phyloP scores from a whole-genome alignment of 495 filamentous ascomycete genomes.

The Aspergillus saccharolyticus region DNA sequence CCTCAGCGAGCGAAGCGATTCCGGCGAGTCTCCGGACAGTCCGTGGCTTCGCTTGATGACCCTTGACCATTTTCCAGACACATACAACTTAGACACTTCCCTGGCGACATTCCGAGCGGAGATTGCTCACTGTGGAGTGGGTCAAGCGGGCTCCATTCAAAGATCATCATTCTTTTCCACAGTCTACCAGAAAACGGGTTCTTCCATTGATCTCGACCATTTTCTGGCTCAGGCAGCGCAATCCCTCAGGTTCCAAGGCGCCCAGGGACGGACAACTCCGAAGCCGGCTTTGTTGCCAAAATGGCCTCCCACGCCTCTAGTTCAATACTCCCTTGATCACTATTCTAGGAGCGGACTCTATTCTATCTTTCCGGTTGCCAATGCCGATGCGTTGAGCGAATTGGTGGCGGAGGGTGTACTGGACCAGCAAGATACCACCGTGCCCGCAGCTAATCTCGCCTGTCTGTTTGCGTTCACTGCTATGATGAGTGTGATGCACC shows the following conservation, averaged over 20 bases:
- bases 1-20: background rate
- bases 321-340: conserved; percentile 20
- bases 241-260: conserved; percentile 9
- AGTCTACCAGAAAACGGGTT: conserved; percentile 17
- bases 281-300: conserved; percentile 8
- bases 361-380: conserved; percentile 24
- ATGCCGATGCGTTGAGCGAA: conserved; percentile 10
- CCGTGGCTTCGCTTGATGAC: background rate
- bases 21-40: background rate
- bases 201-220: conserved; percentile 20
- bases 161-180: conserved; percentile 18
- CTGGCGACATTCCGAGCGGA: conserved; percentile 21
- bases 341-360: conserved; percentile 21
- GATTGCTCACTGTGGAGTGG: conserved; percentile 22
- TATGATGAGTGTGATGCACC: conserved; percentile 23
- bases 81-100: conserved; percentile 19
- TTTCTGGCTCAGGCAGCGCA: conserved; percentile 15
- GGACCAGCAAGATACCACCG: background rate
- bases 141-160: conserved; percentile 13
- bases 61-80: conserved; percentile 10
- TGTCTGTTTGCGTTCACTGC: conserved; percentile 26
- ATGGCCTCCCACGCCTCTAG: conserved; percentile 18
- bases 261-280: background rate
- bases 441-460: conserved; percentile 16
- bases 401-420: conserved; percentile 10